Evolutionary conservation across 208 protist genomes (phyloP).

Genomic region (Wallacemonas sp.): DNA sequence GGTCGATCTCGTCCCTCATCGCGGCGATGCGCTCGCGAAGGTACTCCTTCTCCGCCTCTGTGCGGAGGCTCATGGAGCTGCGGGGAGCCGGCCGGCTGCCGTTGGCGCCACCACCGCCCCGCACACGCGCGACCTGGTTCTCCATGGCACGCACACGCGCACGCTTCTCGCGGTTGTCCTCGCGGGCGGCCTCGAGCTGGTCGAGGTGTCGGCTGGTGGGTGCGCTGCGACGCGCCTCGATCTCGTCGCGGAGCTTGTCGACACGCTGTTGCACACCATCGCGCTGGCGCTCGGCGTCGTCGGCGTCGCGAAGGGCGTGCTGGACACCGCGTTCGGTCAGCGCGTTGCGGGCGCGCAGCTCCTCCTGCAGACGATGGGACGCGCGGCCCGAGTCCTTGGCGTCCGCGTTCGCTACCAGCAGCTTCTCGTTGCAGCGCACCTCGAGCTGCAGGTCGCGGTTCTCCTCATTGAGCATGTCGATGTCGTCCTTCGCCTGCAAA

Average conservation of each 20-base stretch:
- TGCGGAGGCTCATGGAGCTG: conserved; percentile 9
- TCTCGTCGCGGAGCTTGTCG: conserved; percentile 31
- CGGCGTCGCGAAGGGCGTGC: conserved; percentile 53
- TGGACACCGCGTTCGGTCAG: conserved; percentile 62
- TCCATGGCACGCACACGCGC: conserved; percentile 33
- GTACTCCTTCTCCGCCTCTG: conserved; percentile 51
- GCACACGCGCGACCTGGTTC: conserved; percentile 26
- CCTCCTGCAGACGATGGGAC: conserved; percentile 53
- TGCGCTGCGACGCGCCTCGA: conserved; percentile 20
- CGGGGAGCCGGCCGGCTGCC: neutral
- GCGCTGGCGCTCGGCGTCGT: conserved; percentile 48
- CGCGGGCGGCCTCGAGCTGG: conserved; percentile 25
- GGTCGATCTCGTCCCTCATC: conserved; percentile 39
- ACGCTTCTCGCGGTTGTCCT: conserved; percentile 41
- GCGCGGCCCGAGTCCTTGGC: conserved; percentile 31
- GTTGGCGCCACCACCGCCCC: neutral
- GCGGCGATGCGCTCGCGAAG: conserved; percentile 45
- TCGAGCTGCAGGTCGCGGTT: conserved; percentile 57
- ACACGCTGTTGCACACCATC: conserved; percentile 41
- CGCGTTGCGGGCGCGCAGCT: conserved; percentile 60
- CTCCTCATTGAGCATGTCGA: conserved; percentile 48
- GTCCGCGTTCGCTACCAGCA: conserved; percentile 45
- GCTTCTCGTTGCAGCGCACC: conserved; percentile 78
- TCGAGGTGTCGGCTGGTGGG: conserved; percentile 4
- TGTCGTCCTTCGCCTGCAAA: conserved; percentile 51